These are phyloP conservation scores for Acanthamoeba lenticulata DNA, from an alignment of 208 protist species.

Conservation along the genomic window DNA sequence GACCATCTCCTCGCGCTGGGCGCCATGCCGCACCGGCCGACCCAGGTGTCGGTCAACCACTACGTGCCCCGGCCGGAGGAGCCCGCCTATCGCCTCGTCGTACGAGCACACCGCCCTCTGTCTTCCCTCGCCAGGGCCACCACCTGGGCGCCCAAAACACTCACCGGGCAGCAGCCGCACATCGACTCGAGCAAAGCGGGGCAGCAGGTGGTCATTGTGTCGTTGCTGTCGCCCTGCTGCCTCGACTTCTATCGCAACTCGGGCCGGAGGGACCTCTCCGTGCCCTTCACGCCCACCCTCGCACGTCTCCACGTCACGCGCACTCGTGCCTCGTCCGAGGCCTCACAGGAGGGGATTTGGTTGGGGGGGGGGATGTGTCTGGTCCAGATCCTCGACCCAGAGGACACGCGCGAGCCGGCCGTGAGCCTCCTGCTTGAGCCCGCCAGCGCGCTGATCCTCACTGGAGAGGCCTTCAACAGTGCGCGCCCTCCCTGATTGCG, in stretches of 20 bases:
- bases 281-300: conserved; percentile 10
- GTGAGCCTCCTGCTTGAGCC: not conserved
- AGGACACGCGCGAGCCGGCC: not conserved
- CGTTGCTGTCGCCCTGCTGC: conserved; percentile 2
- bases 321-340: not conserved
- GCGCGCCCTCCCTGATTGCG: too few relatives aligned
- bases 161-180: not conserved
- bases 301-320: not conserved
- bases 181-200: not conserved
- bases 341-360: too few relatives aligned
- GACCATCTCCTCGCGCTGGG: not conserved
- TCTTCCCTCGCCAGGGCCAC: not conserved
- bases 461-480: not conserved
- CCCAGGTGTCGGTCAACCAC: conserved; percentile 26
- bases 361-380: too few relatives aligned
- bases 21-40: not conserved
- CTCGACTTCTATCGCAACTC: conserved; percentile 16
- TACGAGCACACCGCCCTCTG: not conserved
- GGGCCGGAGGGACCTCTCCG: not conserved
- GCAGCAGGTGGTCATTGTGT: conserved; percentile 31
- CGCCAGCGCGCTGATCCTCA: not conserved
- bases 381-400: not conserved
- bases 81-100: conserved; percentile 34
- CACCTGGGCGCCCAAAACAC: not conserved
- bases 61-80: not conserved